Evolutionary conservation across 768 basidiomycete genomes (phyloP).

Genomic region (Phanerodontia chrysosporium): DNA sequence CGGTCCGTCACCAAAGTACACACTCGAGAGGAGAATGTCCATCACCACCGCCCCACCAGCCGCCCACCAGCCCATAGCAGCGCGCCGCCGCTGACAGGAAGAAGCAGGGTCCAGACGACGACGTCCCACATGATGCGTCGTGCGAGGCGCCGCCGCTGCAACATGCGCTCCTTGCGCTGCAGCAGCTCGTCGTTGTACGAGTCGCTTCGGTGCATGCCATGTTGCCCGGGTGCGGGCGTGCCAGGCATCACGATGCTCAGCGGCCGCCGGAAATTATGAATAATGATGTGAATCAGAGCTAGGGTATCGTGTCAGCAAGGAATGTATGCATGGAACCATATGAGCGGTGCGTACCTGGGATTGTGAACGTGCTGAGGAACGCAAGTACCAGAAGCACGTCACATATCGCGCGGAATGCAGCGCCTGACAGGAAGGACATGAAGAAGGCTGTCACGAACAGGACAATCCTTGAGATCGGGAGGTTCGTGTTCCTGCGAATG

Average conservation of each 20-base stretch:
- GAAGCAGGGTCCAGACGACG: constrained; percentile 71
- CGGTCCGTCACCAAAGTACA: neutral
- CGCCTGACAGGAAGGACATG: constrained; percentile 43
- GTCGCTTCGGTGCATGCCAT: constrained; percentile 22
- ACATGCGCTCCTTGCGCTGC: constrained; percentile 77
- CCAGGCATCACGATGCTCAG: constrained; percentile 78
- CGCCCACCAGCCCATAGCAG: constrained; percentile 56
- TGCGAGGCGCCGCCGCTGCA: constrained; percentile 71
- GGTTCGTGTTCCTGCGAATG: constrained; percentile 34
- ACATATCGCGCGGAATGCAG: constrained; percentile 37
- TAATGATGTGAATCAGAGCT: constrained; percentile 75
- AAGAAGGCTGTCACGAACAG: constrained; percentile 37
- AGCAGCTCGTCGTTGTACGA: constrained; percentile 64
- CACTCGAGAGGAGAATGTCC: neutral
- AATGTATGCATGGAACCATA: neutral
- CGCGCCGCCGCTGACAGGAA: constrained; percentile 55
- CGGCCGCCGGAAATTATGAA: constrained; percentile 82
- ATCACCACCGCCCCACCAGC: constrained; percentile 49
- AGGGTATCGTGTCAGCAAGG: neutral
- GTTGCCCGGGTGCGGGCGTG: constrained; percentile 21
- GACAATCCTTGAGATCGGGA: constrained; percentile 44
- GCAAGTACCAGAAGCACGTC: constrained; percentile 47
- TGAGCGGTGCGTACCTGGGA: constrained; percentile 44
- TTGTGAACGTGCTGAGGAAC: constrained; percentile 53
- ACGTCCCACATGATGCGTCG: constrained; percentile 79